phyloP scores from a whole-genome alignment of 2,329 filamentous ascomycete species.

The Cladophialophora chaetospira region DNA sequence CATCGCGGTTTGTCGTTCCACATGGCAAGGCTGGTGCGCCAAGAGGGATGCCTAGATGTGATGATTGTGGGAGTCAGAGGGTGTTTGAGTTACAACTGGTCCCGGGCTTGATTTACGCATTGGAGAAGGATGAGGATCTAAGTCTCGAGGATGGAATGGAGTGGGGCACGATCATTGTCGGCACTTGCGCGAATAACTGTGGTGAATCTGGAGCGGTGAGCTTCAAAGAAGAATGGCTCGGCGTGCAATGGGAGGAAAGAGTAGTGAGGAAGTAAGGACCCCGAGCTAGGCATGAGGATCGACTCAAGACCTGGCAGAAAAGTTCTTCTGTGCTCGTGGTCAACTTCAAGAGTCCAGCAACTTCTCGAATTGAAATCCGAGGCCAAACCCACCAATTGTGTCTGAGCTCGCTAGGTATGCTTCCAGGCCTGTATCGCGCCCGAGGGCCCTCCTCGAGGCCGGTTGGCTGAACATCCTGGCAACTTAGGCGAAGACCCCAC shows the following conservation, averaged over 20 bases:
- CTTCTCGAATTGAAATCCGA: no score
- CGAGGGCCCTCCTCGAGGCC: no score
- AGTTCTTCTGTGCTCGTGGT: no score
- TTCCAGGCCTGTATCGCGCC: no score
- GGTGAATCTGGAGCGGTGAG: conserved; percentile 66
- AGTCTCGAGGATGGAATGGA: conserved; percentile 82
- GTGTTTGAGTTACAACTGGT: conserved; percentile 92
- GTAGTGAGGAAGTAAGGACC: conserved; percentile 27
- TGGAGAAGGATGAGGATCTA: conserved; percentile 68
- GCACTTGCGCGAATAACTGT: conserved; percentile 81
- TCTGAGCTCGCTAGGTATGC: no score
- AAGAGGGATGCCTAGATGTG: conserved; percentile 69
- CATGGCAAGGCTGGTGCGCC: conserved; percentile 29
- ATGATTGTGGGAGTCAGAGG: conserved; percentile 71
- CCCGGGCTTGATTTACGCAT: conserved; percentile 83
- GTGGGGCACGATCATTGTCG: conserved; percentile 91
- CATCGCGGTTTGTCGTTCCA: conserved; percentile 57
- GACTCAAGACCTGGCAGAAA: background rate
- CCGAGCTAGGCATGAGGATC: no score
- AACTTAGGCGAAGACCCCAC: no score
- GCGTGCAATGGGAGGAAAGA: conserved; percentile 93
- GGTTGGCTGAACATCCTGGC: no score
- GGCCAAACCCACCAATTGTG: no score
- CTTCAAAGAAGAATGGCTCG: conserved; percentile 94
- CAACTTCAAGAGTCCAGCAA: no score